These are phyloP conservation scores for Penicillium sp. DNA, from an alignment of 2,329 filamentous ascomycete genomes.

Conservation along the genomic window DNA sequence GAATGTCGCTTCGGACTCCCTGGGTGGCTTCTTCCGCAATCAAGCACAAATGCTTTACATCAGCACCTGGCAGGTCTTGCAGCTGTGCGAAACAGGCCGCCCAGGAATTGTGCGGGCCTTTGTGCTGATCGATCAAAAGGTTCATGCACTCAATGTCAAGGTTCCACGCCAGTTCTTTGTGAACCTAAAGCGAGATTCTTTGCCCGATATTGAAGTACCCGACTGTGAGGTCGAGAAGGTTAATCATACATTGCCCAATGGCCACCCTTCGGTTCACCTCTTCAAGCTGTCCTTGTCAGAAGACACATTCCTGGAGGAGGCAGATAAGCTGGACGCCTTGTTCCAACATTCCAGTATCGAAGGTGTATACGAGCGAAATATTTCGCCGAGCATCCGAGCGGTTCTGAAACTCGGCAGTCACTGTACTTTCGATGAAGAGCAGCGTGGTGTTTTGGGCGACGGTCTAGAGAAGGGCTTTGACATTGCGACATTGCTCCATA, in stretches of 20 bases:
- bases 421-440: conserved; percentile 89
- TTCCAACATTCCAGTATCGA: conserved; percentile 94
- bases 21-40: conserved; percentile 78
- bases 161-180: conserved; percentile 88
- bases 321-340: conserved; percentile 75
- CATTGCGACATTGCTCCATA: conserved; percentile 69
- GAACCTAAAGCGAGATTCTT: conserved; percentile 81
- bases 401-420: conserved; percentile 85
- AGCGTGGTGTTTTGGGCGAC: conserved; percentile 85
- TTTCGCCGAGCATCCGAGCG: conserved; percentile 82
- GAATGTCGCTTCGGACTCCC: conserved; percentile 57
- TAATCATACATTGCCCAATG: conserved; percentile 89
- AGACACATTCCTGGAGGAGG: conserved; percentile 79
- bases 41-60: conserved; percentile 88
- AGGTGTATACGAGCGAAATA: conserved; percentile 92
- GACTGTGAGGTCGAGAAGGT: conserved; percentile 91
- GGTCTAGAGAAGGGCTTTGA: conserved; percentile 94
- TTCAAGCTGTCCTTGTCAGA: conserved; percentile 93
- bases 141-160: conserved; percentile 83
- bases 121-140: conserved; percentile 88
- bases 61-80: conserved; percentile 91
- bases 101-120: conserved; percentile 86
- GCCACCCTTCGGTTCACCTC: conserved; percentile 87
- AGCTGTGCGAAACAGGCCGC: conserved; percentile 76
- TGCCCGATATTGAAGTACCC: conserved; percentile 83